Evolutionary conservation across 2,329 filamentous ascomycete species (phyloP).

Genomic region (Aspergillus texensis): DNA sequence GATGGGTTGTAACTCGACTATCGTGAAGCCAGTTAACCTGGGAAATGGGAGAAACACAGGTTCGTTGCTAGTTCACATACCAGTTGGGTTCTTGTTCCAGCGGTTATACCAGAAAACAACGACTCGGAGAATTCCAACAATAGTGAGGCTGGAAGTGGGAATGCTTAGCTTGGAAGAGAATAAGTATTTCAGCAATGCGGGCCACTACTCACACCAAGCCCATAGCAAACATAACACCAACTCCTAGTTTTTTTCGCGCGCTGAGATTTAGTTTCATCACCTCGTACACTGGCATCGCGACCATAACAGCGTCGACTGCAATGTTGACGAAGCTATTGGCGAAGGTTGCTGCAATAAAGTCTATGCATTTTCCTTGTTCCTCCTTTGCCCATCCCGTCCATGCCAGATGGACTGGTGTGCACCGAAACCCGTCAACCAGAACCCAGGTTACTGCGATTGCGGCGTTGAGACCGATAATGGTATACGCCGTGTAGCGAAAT

Average conservation of each 20-base stretch:
- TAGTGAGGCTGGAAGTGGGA: constrained; percentile 16
- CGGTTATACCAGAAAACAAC: constrained; percentile 30
- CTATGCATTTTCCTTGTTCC: constrained; percentile 19
- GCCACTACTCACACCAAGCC: constrained; percentile 19
- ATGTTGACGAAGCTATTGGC: constrained; percentile 26
- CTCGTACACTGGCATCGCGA: constrained; percentile 26
- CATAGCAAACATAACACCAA: constrained; percentile 23
- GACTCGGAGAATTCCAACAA: constrained; percentile 30
- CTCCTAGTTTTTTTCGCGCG: constrained; percentile 19
- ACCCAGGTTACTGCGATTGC: constrained; percentile 25
- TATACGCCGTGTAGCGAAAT: constrained; percentile 22
- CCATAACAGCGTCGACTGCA: constrained; percentile 22
- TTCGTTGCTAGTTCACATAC: background rate
- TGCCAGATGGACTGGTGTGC: constrained; percentile 24
- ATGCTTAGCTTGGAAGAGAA: background rate
- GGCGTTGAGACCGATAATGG: constrained; percentile 22
- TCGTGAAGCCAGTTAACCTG: background rate
- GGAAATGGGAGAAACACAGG: background rate
- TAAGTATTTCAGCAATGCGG: too few species aligned
- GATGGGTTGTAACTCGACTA: constrained; percentile 26
- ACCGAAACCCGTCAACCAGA: constrained; percentile 21
- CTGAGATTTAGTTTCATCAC: constrained; percentile 24
- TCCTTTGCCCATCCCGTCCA: constrained; percentile 23
- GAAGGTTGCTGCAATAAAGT: constrained; percentile 22
- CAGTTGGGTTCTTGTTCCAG: constrained; percentile 24